A percentile compares a stretch with the other conserved stretches of the same genome.
These are phyloP conservation scores for Mycena polygramma DNA, from an alignment of 768 basidiomycete species.

Conservation along the genomic window DNA sequence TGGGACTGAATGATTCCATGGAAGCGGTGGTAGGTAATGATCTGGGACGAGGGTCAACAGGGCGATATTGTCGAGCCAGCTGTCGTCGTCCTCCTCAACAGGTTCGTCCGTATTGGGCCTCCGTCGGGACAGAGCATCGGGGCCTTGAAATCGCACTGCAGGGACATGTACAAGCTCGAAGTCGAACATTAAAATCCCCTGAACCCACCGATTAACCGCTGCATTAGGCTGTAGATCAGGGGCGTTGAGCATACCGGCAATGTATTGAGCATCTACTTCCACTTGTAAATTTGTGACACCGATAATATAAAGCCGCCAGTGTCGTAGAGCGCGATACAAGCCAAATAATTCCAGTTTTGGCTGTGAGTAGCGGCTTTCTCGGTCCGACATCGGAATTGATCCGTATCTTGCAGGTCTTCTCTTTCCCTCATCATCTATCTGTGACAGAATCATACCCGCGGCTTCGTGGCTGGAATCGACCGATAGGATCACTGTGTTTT, in stretches of 20 bases:
- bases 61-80: slow-evolving; percentile 18
- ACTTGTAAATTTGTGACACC: too few relatives aligned
- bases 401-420: slow-evolving; percentile 47
- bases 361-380: slow-evolving; percentile 51
- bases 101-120: slow-evolving; percentile 16
- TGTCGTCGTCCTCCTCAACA: slow-evolving; percentile 41
- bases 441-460: slow-evolving; percentile 48
- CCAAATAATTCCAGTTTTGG: slow-evolving; percentile 56
- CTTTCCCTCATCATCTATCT: slow-evolving; percentile 44
- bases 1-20: background rate
- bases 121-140: too few relatives aligned
- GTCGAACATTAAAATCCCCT: too few relatives aligned
- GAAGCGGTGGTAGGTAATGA: background rate
- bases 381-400: slow-evolving; percentile 49
- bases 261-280: too few relatives aligned
- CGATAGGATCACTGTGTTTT: slow-evolving; percentile 43
- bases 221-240: too few relatives aligned
- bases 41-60: background rate
- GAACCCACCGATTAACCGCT: too few relatives aligned
- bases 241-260: too few relatives aligned
- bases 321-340: slow-evolving; percentile 34
- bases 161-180: too few relatives aligned
- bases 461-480: slow-evolving; percentile 51
- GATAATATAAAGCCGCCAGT: too few relatives aligned
- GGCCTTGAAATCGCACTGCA: too few relatives aligned